Evolutionary conservation across 306 rosid genomes (phyloP).

Genomic region (Medicago lupulina): DNA sequence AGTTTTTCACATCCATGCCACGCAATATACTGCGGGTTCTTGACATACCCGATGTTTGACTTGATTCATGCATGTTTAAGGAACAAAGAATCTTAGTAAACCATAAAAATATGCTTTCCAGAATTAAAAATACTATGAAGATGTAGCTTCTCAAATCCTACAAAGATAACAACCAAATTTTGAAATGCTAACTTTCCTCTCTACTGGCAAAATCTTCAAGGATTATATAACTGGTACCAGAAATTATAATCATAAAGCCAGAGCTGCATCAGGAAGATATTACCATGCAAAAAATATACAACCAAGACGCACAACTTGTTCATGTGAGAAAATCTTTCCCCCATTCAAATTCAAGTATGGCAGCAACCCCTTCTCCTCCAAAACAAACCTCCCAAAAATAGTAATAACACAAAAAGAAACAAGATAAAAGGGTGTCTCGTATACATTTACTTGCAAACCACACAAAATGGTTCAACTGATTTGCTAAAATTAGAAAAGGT

Average conservation of each 20-base stretch:
- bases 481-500: conserved; percentile 38
- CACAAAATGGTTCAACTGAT: conserved; percentile 12
- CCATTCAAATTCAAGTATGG: conserved; percentile 35
- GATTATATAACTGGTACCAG: background rate
- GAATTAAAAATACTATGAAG: background rate
- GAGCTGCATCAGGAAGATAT: conserved; percentile 15
- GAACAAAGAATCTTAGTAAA: conserved; percentile 30
- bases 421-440: conserved; percentile 6
- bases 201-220: background rate
- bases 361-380: conserved; percentile 29
- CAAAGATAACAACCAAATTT: conserved; percentile 3
- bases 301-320: conserved; percentile 17
- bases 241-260: conserved; percentile 22
- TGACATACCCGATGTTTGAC: conserved; percentile 69
- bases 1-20: conserved; percentile 78
- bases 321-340: conserved; percentile 30
- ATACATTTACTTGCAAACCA: conserved; percentile 11
- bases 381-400: conserved; percentile 21
- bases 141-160: conserved; percentile 20
- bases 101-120: conserved; percentile 3
- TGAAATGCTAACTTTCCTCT: background rate
- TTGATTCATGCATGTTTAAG: conserved; percentile 70
- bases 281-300: background rate
- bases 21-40: conserved; percentile 84
- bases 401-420: background rate